Base-by-base conservation (phyloP, 192 early-diverging fungal species). In the Coemansia sp. region DNA sequence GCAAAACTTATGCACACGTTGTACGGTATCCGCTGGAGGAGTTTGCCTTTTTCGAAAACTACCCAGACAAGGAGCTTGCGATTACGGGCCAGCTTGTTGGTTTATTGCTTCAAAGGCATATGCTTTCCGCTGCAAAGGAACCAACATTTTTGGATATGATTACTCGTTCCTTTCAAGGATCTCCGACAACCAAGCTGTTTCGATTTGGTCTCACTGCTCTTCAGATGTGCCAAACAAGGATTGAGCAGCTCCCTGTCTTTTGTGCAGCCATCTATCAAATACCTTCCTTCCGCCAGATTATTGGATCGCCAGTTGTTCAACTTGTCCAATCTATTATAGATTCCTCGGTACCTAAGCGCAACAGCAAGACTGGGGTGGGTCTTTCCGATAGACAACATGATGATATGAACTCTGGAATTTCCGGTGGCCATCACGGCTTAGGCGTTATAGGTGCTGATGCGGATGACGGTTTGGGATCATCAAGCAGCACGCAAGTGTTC, bases 11-110 rank as follows among this genome's bases (percentile, higher is more conserved):
- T 76, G 85, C 88, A 9, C 95, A 91, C 70, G 96, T 98, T 87
- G 89, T 96, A 9, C 91, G 94, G 77, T 93, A 93, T 61, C 88
- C 97, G 40, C 91, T 99, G 77, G 98, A 98, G 65, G 98, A 99
- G 77, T 97, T 94, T 78, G 89, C 92, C 62, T 97, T 93, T 70
- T 96, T 99, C 63, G 84, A 90, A 32, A 91, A 93, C 76, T 99
- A 98, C 75, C 96, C 95, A 0, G 95, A 95, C 55, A 93, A 90
- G 66, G 93, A 97, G 77, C 85, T 98, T 13, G 83, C 86, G 3
- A 90, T 98, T 22, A 98, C 96, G 0, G 91, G 92, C 52, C 85
- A 91, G 32, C 85, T 99, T 19, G 96, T 99, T 76, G 98, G 98
- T 6, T 83, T 88, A 11, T 69, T 98, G 61, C 90, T 99, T 48